Evolutionary conservation across 805 yeast genomes (phyloP).

Genomic region (Ogataea angusta): DNA sequence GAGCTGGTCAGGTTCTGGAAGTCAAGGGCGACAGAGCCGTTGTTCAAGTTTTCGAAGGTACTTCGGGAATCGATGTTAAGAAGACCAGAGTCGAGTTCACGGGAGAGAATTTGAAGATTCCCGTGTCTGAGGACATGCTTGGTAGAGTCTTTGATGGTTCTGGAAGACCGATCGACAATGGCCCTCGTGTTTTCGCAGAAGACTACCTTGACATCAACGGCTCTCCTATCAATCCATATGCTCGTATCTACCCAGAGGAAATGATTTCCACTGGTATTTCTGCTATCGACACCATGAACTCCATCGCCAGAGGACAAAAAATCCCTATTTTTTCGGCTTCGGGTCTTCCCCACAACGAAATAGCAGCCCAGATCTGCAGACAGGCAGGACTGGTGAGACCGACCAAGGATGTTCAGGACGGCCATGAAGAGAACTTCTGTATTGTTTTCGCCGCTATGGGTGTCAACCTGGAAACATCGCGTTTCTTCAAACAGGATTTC

Average conservation of each 20-base stretch:
- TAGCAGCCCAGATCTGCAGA: slow-evolving; percentile 99
- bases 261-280: slow-evolving; percentile 99
- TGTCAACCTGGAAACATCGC: slow-evolving; percentile 96
- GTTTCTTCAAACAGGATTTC: slow-evolving; percentile 98
- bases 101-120: slow-evolving; percentile 87
- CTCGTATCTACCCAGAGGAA: slow-evolving; percentile 99
- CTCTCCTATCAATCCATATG: slow-evolving; percentile 96
- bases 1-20: slow-evolving; percentile 98
- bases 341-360: slow-evolving; percentile 98
- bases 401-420: slow-evolving; percentile 98
- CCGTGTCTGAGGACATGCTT: slow-evolving; percentile 94
- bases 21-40: slow-evolving; percentile 96
- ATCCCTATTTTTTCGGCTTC: slow-evolving; percentile 99
- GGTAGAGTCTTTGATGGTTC: slow-evolving; percentile 99
- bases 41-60: slow-evolving; percentile 99
- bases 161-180: slow-evolving; percentile 97
- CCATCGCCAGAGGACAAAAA: slow-evolving; percentile 99
- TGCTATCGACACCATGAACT: slow-evolving; percentile 98
- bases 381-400: slow-evolving; percentile 99
- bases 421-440: slow-evolving; percentile 98
- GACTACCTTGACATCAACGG: slow-evolving; percentile 98
- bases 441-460: slow-evolving; percentile 99
- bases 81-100: slow-evolving; percentile 97
- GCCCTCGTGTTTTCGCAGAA: slow-evolving; percentile 98
- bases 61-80: slow-evolving; percentile 97